phyloP scores from a whole-genome alignment of 2,329 filamentous ascomycete species.

The Calycina herbarum region DNA sequence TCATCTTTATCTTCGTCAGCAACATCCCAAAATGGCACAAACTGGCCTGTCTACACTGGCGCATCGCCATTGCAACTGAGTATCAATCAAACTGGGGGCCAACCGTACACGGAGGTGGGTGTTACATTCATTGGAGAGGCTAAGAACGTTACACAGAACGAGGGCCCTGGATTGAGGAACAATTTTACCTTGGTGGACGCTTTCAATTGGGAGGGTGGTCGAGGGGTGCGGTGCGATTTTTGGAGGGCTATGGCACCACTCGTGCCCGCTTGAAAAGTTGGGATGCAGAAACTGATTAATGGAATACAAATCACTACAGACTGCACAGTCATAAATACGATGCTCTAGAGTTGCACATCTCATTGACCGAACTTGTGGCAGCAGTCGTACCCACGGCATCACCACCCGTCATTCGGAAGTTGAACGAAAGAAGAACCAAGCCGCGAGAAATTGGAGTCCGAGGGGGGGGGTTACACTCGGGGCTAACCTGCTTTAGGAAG shows the following conservation, averaged over 20 bases:
- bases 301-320: too few relatives aligned
- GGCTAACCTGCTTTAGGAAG: too few relatives aligned
- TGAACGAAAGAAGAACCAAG: too few relatives aligned
- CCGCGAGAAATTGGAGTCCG: too few relatives aligned
- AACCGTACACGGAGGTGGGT: not conserved
- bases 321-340: too few relatives aligned
- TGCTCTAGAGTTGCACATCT: too few relatives aligned
- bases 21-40: not conserved
- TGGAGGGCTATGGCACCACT: slow-evolving; percentile 17
- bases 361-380: too few relatives aligned
- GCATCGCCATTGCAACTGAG: slow-evolving; percentile 15
- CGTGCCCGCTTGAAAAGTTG: slow-evolving; percentile 17
- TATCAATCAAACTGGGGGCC: slow-evolving; percentile 22
- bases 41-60: slow-evolving; percentile 16
- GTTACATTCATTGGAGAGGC: not conserved
- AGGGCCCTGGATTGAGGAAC: slow-evolving; percentile 17
- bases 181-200: slow-evolving; percentile 17
- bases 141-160: slow-evolving; percentile 3
- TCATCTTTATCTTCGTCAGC: not conserved
- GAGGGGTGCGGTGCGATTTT: slow-evolving; percentile 23
- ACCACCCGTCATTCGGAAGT: too few relatives aligned
- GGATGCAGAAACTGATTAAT: too few relatives aligned
- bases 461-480: too few relatives aligned
- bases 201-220: slow-evolving; percentile 17
- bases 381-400: too few relatives aligned